Evolutionary conservation across 495 filamentous ascomycete genomes (phyloP).

Genomic region (Daldinia childiae): DNA sequence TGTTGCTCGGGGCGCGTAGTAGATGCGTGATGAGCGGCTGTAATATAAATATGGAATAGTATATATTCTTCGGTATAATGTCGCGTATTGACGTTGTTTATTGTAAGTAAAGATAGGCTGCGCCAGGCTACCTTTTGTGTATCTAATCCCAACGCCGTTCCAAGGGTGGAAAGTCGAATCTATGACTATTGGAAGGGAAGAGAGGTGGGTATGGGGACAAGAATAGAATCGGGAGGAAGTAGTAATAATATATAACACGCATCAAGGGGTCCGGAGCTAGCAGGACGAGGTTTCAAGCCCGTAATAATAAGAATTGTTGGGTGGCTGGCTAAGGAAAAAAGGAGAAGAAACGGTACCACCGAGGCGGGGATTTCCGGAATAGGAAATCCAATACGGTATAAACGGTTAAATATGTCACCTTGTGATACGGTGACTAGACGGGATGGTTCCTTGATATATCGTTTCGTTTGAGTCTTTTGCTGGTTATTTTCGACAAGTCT

Average conservation of each 20-base stretch:
- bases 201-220: constrained; percentile 24
- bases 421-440: constrained; percentile 14
- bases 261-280: constrained; percentile 23
- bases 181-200: constrained; percentile 25
- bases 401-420: not conserved
- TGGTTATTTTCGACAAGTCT: no score
- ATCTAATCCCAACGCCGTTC: constrained; percentile 28
- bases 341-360: constrained; percentile 12
- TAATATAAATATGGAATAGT: not conserved
- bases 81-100: constrained; percentile 9
- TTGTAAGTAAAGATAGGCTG: constrained; percentile 20
- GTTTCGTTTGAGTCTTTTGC: no score
- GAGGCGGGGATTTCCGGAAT: constrained; percentile 31
- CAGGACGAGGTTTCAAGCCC: constrained; percentile 9
- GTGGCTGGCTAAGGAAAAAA: constrained; percentile 31
- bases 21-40: not conserved
- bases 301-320: constrained; percentile 34
- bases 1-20: constrained; percentile 8
- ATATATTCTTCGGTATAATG: constrained; percentile 3
- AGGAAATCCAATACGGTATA: constrained; percentile 34
- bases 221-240: constrained; percentile 27
- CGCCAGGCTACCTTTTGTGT: constrained; percentile 33
- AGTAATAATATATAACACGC: constrained; percentile 34
- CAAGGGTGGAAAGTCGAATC: constrained; percentile 24
- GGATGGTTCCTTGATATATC: not conserved